phyloP scores from a whole-genome alignment of 2,329 filamentous ascomycete species.

The Penicillium italicum region DNA sequence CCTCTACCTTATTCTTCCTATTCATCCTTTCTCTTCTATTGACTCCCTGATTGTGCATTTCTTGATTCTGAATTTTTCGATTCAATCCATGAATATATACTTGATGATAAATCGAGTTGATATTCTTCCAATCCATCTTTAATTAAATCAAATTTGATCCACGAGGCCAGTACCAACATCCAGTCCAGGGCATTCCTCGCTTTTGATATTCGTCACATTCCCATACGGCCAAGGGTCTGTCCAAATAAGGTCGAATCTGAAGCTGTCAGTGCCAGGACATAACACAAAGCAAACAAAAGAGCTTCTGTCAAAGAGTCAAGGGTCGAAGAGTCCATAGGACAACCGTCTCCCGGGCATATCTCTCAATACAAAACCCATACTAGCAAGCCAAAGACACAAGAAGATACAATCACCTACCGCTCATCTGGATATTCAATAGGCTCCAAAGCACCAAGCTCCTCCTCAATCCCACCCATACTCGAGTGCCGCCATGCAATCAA shows the following conservation, averaged over 20 bases:
- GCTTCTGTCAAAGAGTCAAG: not conserved
- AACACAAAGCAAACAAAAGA: not conserved
- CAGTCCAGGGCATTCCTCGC: slow-evolving; percentile 27
- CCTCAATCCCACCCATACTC: slow-evolving; percentile 23
- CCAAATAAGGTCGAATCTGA: slow-evolving; percentile 32
- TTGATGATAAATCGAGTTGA: not conserved
- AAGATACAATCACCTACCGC: slow-evolving; percentile 20
- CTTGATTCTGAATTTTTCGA: not conserved
- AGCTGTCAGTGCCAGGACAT: slow-evolving; percentile 1
- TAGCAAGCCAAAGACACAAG: not conserved
- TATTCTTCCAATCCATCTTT: not conserved
- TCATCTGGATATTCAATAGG: slow-evolving; percentile 25
- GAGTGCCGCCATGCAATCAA: slow-evolving; percentile 30
- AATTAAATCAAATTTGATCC: slow-evolving; percentile 18
- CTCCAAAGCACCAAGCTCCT: slow-evolving; percentile 20
- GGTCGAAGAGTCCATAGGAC: not conserved
- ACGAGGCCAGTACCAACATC: slow-evolving; percentile 18
- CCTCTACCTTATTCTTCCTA: not conserved
- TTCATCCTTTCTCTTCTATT: not conserved
- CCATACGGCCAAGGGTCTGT: slow-evolving; percentile 29
- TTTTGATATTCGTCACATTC: slow-evolving; percentile 24
- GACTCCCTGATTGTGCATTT: not conserved
- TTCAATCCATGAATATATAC: not conserved
- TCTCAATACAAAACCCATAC: not conserved
- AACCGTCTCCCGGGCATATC: not conserved